Conservation (phyloP, 345 rosid genomes). For the Bretschneidera sinensis region DNA sequence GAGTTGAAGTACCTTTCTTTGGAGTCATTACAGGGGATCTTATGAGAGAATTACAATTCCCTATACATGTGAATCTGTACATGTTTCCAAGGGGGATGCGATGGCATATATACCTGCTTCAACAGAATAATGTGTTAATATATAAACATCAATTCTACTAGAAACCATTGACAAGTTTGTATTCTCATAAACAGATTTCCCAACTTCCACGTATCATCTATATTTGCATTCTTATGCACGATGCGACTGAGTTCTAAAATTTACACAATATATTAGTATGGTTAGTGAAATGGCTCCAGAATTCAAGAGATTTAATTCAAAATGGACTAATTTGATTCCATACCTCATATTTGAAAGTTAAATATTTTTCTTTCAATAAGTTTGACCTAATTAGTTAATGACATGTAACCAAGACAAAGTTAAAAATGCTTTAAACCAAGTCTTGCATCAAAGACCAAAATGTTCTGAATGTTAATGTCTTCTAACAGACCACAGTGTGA, state of each 20-base stretch:
- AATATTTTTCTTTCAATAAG: too few species aligned
- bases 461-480: too few species aligned
- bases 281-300: background rate
- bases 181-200: background rate
- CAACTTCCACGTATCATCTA: background rate
- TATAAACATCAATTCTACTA: slow-evolving; percentile 2
- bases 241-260: background rate
- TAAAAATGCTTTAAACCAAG: too few species aligned
- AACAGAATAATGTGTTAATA: slow-evolving; percentile 13
- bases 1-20: slow-evolving; percentile 49
- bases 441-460: too few species aligned
- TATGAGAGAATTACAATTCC: slow-evolving; percentile 26
- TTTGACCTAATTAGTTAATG: too few species aligned
- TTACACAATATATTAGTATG: too few species aligned
- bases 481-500: too few species aligned
- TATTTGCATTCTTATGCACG: background rate
- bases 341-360: too few species aligned
- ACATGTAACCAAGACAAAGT: too few species aligned
- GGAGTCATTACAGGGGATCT: slow-evolving; percentile 37
- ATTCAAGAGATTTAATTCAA: background rate
- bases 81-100: slow-evolving; percentile 32
- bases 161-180: background rate
- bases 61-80: slow-evolving; percentile 37
- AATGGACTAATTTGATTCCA: too few species aligned
- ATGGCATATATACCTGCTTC: slow-evolving; percentile 50